Base-by-base conservation (phyloP, 2,329 filamentous ascomycete species). In the Bipolaris bicolor region DNA sequence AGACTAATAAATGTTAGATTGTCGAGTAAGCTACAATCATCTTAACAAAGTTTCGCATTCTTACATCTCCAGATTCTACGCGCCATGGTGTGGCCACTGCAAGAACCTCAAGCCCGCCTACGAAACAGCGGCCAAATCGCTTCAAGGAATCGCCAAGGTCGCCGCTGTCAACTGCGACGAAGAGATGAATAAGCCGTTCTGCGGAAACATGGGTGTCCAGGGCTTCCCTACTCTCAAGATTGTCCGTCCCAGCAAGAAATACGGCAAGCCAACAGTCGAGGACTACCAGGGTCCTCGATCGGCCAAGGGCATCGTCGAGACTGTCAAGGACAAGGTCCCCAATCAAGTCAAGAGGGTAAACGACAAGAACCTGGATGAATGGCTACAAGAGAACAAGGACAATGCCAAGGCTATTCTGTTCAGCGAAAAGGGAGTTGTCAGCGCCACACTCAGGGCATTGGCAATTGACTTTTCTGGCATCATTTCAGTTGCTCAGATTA, bases 181-280 rank as follows among this genome's bases (percentile, higher is more conserved):
- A 31, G 94, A 97, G 52, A 80, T 83, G 63, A 99, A 98, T 84
- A 98, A 98, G 81, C 82, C 83, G 2, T 85, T 97, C 66, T 99
- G 95, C 76, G 87, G 89, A 45, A 79, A 83, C 65, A 90, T 97
- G 86, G 94, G 92, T 53, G 86, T 99, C 5, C 84, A 97, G 79
- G 95, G 95, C 57, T 99, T 97, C 80, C 95, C 95, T 0, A 98
- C 95, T 0, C 83, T 99, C 63, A 99, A 99, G 83, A 94, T 96
- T 46, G 87, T 98, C 51, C 88, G 87, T 20, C 95, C 95, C 0
- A 87, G 90, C 63, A 92, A 91, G 80, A 96, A 93, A 78, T 79
- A 84, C 31, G 89, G 89, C 56, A 90, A 87, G 72, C 94, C 95
- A 1, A 83, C 86, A 3, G 87, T 98, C 7, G 92, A 97, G 76